Conservation (phyloP, 495 filamentous ascomycete genomes). For the Aspergillus cavernicola region DNA sequence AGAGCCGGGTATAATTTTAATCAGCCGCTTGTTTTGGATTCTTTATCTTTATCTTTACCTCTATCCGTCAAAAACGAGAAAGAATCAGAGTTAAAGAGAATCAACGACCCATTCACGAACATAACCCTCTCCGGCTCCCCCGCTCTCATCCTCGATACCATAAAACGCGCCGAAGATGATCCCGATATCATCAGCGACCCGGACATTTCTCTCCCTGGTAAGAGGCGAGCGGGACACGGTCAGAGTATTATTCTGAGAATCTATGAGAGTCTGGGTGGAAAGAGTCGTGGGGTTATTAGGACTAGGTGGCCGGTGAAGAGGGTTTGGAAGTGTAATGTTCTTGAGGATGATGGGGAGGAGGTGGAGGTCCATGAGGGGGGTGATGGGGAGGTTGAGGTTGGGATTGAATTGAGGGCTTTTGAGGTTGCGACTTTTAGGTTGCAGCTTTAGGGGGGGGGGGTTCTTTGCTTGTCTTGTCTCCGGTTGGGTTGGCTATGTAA, state of each 20-base stretch:
- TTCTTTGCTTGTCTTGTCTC: no score
- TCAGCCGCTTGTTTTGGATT: conserved; percentile 58
- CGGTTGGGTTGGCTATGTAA: no score
- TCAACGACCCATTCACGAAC: conserved; percentile 32
- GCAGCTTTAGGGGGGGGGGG: no score
- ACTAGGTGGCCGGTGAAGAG: conserved; percentile 66
- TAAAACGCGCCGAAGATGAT: conserved; percentile 95
- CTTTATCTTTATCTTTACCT: no score
- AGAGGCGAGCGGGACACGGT: conserved; percentile 57
- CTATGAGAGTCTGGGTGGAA: conserved; percentile 90
- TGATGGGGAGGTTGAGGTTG: conserved; percentile 37
- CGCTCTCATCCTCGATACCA: conserved; percentile 66
- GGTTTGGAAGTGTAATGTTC: conserved; percentile 73
- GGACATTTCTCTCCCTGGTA: conserved; percentile 50
- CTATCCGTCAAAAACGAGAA: not conserved
- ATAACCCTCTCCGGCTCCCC: conserved; percentile 54
- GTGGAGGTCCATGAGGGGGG: conserved; percentile 44
- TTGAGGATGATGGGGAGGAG: conserved; percentile 57
- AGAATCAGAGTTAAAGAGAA: not conserved
- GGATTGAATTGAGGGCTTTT: conserved; percentile 74
- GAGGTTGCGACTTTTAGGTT: conserved; percentile 86
- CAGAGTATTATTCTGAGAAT: conserved; percentile 77
- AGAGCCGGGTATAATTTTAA: conserved; percentile 89
- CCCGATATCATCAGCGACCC: conserved; percentile 70
- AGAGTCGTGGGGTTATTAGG: conserved; percentile 60